Evolutionary conservation across 192 early-diverging fungal species (phyloP), one percentile per base, ranked within the genome.

Genomic region (Jimgerdemannia lactiflua): DNA sequence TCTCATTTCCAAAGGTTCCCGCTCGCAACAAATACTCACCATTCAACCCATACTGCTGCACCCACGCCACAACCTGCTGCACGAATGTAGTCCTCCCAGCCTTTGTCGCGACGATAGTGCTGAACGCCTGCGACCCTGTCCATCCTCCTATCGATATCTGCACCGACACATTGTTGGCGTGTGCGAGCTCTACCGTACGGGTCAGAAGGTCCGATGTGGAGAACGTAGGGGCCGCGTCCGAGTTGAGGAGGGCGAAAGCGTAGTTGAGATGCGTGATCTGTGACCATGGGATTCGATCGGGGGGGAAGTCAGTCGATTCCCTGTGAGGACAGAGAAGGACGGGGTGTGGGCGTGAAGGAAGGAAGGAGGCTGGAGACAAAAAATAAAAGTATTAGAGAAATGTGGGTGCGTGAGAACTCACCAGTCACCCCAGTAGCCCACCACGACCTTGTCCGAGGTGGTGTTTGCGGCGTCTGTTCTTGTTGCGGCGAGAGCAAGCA

Each of bases 111-210:
- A 86, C 85, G 72, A 93, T 86, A 3, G 83, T 70, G 9, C 87
- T 90, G 68, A 94, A 83, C 14, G 81, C 80, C 77, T 92, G 86
- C 3, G 92, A 92, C 17, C 93, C 91, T 10, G 91, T 92, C 93
- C 93, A 94, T 19, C 93, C 93, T 68, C 93, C 93, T 20, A 94
- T 84, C 4, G 89, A 86, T 9, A 94, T 64, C 11, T 88, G 71
- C 10, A 94, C 78, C 43, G 88, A 89, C 76, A 83, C 86, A 4
- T 80, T 70, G 8, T 66, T 72, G 11, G 70, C 74, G 65, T 83
- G 89, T 9, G 89, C 87, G 2, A 81, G 77, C 18, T 70, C 69
- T 43, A 89, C 79, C 8, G 89, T 69, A 14, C 81, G 74, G 3
- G 88, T 84, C 70, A 89, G n/a, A 4, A 54, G 11, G 49, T 54